phyloP scores from a whole-genome alignment of 2,329 filamentous ascomycete species.

The Alternaria atra region DNA sequence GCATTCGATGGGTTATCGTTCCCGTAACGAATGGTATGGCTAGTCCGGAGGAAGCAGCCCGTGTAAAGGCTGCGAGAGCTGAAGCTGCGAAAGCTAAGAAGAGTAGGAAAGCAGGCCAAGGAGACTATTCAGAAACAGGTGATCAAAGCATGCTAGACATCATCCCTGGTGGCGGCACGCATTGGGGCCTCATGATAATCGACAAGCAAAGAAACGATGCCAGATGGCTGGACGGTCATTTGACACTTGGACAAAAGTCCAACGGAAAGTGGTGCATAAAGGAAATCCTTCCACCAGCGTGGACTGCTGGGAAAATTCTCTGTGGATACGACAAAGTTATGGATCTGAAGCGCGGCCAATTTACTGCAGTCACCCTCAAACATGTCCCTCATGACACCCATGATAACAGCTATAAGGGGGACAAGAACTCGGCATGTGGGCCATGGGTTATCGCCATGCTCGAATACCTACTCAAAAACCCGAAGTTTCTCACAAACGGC shows the following conservation, averaged over 20 bases:
- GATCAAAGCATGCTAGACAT: background rate
- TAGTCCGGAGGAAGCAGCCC: background rate
- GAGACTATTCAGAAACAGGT: background rate
- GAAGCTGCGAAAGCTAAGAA: too few species aligned
- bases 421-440: background rate
- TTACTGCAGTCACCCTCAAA: conserved; percentile 1
- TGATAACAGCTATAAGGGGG: background rate
- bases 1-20: background rate
- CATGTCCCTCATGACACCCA: conserved; percentile 1
- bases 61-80: background rate
- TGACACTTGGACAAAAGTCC: background rate
- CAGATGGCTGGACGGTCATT: background rate
- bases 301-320: background rate
- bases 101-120: background rate
- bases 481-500: background rate
- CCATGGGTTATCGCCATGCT: background rate
- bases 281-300: background rate
- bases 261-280: background rate
- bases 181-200: conserved; percentile 8
- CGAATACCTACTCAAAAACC: background rate
- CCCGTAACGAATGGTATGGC: background rate
- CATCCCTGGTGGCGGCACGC: background rate
- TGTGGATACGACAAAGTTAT: background rate
- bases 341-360: background rate
- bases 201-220: background rate